These are phyloP conservation scores for Linum lewisii DNA, from an alignment of 345 rosid species.

Conservation along the genomic window DNA sequence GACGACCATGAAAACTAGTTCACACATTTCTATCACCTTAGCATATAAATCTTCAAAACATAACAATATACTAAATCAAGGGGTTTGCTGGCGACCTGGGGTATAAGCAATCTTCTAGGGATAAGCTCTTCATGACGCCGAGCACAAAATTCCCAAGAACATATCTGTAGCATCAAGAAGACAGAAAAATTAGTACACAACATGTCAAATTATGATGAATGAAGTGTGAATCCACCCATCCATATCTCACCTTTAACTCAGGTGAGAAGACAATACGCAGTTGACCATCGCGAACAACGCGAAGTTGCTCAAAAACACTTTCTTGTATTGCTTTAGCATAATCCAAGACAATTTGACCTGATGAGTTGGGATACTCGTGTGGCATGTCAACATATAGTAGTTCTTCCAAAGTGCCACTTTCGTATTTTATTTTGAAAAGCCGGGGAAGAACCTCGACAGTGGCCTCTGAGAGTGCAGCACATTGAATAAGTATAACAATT, in stretches of 20 bases:
- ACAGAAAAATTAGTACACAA: not conserved
- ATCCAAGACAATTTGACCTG: conserved; percentile 34
- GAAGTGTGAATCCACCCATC: not conserved
- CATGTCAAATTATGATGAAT: not conserved
- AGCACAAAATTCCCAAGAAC: conserved; percentile 10
- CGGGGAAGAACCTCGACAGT: conserved; percentile 37
- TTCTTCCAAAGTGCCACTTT: conserved; percentile 38
- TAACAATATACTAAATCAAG: not conserved
- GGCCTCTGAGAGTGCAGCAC: conserved; percentile 22
- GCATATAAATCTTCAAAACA: too few species aligned
- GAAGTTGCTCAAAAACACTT: conserved; percentile 36
- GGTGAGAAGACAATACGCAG: conserved; percentile 31
- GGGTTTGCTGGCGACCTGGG: conserved; percentile 1
- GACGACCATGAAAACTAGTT: not conserved
- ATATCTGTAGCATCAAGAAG: not conserved
- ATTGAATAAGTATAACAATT: not conserved
- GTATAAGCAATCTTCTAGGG: conserved; percentile 8
- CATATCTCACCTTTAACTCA: conserved; percentile 29
- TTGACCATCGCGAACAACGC: conserved; percentile 38
- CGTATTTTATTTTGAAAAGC: conserved; percentile 33
- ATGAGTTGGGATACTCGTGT: conserved; percentile 18
- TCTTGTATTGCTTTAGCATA: conserved; percentile 43
- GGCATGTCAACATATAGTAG: conserved; percentile 34
- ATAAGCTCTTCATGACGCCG: conserved; percentile 9
- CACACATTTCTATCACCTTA: not conserved